Conservation (phyloP, 331 rosid genomes). For the Quercus lobata region DNA sequence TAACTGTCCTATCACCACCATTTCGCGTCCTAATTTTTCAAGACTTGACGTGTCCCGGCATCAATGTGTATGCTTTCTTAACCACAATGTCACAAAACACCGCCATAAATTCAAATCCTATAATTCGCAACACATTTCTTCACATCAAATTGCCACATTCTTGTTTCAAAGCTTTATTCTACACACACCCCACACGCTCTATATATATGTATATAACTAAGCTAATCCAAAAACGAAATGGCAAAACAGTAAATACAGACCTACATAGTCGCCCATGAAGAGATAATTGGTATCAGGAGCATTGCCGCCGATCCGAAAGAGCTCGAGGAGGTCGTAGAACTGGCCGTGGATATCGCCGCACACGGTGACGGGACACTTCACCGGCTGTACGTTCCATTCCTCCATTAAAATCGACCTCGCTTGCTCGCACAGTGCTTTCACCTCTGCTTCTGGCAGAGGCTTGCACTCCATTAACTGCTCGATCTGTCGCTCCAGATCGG, state of each 20-base stretch:
- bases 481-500: constrained; percentile 99
- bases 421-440: constrained; percentile 89
- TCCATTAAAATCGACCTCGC: constrained; percentile 91
- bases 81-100: too few relatives aligned
- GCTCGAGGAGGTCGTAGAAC: constrained; percentile 96
- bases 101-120: too few relatives aligned
- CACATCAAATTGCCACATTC: too few relatives aligned
- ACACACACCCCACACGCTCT: too few relatives aligned
- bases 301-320: constrained; percentile 93
- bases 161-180: too few relatives aligned
- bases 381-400: constrained; percentile 99
- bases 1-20: too few relatives aligned
- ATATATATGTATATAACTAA: too few relatives aligned
- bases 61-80: too few relatives aligned
- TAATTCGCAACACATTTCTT: too few relatives aligned
- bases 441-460: constrained; percentile 94
- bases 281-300: constrained; percentile 95
- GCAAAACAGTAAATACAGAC: constrained; percentile 34
- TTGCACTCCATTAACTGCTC: constrained; percentile 98
- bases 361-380: constrained; percentile 96
- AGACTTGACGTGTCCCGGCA: too few relatives aligned
- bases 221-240: not conserved
- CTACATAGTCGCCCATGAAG: constrained; percentile 98
- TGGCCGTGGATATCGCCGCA: constrained; percentile 98
- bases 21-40: too few relatives aligned